phyloP scores from a whole-genome alignment of 2,329 filamentous ascomycete genomes.

The Fusarium poae region DNA sequence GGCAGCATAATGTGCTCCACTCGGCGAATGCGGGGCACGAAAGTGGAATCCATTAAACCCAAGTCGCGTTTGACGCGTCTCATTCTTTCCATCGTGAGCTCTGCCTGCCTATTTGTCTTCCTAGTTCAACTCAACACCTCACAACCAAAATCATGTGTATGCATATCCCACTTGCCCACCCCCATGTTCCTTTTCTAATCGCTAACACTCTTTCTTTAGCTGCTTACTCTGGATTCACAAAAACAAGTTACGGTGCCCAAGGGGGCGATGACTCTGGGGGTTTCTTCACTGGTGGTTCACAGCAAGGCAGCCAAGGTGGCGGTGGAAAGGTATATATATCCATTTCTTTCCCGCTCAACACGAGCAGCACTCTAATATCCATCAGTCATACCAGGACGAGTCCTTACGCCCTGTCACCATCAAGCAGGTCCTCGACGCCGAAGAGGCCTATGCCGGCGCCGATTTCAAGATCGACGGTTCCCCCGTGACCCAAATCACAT shows the following conservation, averaged over 20 bases:
- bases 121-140: conserved; percentile 32
- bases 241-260: conserved; percentile 64
- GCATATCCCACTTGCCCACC: conserved; percentile 5
- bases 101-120: conserved; percentile 24
- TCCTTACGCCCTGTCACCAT: conserved; percentile 94
- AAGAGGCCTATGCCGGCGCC: conserved; percentile 77
- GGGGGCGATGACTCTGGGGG: conserved; percentile 72
- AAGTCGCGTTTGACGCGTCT: conserved; percentile 54
- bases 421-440: conserved; percentile 90
- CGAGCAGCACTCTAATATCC: conserved; percentile 16
- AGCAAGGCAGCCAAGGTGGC: conserved; percentile 67
- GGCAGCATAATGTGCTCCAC: conserved; percentile 15
- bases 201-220: conserved; percentile 48
- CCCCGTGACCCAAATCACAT: conserved; percentile 78
- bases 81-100: conserved; percentile 33
- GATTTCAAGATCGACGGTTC: conserved; percentile 87
- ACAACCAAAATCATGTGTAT: conserved; percentile 54
- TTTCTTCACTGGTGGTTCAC: conserved; percentile 71
- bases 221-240: conserved; percentile 65
- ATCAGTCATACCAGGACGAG: conserved; percentile 78
- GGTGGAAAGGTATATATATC: conserved; percentile 61
- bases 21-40: conserved; percentile 39
- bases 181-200: conserved; percentile 1
- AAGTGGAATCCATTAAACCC: conserved; percentile 48
- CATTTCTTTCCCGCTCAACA: neutral